Evolutionary conservation across 306 rosid species (phyloP), one percentile per base, ranked within the genome.

Genomic region (Benincasa hispida): DNA sequence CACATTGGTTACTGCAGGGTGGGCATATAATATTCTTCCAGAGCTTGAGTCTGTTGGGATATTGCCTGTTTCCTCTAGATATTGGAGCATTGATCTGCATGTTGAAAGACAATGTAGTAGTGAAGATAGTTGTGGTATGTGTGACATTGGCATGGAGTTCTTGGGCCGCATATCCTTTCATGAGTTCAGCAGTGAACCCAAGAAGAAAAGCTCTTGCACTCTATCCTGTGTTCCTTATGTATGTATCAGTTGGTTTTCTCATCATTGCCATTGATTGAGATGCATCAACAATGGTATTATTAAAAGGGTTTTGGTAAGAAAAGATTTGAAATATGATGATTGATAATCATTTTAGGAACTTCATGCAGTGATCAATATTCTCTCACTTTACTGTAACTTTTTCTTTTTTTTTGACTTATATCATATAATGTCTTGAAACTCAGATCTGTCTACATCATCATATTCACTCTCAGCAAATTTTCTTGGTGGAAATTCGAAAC

Each of bases 151-250:
- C 95, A 18, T 94, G 99, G 99, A 94, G 99, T 75, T 92, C 96
- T 19, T 94, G 99, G 99, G 91, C 99, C 19, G 99, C 99, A 25
- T 94, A 94, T 79, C 99, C 99, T 79, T 94, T 92, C 87, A 94
- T 94, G 97, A 94, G 99, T 57, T 84, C 99, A 70, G 99, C 97
- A 28, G 99, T 94, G 79, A 94, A 92, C 83, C 99, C 99, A 2
- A 89, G 99, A 86, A 91, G 99, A 85, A 94, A 94, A 84, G 99
- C 99, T 51, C 98, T 94, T 51, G 98, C 98, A 1, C 96, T 94
- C 18, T 94, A 94, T 81, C 98, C 98, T 25, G 98, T 94, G 79
- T 91, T 94, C 78, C 97, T 94, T 76, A 85, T 94, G 97, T 94
- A 94, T 86, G 98, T 94, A 86, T 94, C 98, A 56, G 95, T 94